Base-by-base conservation (phyloP, 2,329 filamentous ascomycete species). In the Didymellaceae sp. region DNA sequence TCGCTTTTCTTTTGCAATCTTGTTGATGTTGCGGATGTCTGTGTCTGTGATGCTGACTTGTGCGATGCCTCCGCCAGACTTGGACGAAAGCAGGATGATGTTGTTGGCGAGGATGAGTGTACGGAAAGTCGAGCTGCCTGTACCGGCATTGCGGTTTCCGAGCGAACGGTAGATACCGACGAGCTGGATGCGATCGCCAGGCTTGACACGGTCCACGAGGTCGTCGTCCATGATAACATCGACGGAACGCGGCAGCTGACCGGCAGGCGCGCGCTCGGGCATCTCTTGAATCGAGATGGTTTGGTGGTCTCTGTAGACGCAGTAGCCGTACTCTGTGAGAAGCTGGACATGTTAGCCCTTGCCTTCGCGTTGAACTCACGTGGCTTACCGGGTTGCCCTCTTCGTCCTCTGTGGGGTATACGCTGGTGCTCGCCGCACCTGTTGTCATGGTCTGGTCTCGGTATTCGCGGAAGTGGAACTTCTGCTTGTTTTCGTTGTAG, bases 271-370 rank as follows among this genome's bases (percentile, higher is more conserved):
- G 63, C 93, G 83, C 75, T 99, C 94, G 0, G 94, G 94, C 94
- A 99, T 99, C 78, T 99, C 94, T 76, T 99, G 94, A 60, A 99
- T 97, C 0, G 93, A 97, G 53, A 99, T 91, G 13, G 90, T 96
- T 74, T 99, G 94, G 71, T 99, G 94, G 72, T 99, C 94, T 68
- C 93, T 84, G 76, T 97, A 99, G 41, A 89, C 94, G 72, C 88
- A 95, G 77, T 95, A 93, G 18, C 94, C 94, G 72, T 97, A 99
- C 71, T 99, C 94, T 3, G 94, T 99, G 51, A 91, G 84, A 16
- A 99, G 81, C 76, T 83, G 56, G 13, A 42, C 11, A 3, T 5
- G 9, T 52, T 32, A 45, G 42, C 16, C 5, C 11, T 13, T 5
- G 1, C 5, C 5, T 4, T 7, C 20, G n/a, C 14, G 4, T 9